These are phyloP conservation scores for Podaxis rugospora DNA, from an alignment of 768 basidiomycete genomes.

Conservation along the genomic window DNA sequence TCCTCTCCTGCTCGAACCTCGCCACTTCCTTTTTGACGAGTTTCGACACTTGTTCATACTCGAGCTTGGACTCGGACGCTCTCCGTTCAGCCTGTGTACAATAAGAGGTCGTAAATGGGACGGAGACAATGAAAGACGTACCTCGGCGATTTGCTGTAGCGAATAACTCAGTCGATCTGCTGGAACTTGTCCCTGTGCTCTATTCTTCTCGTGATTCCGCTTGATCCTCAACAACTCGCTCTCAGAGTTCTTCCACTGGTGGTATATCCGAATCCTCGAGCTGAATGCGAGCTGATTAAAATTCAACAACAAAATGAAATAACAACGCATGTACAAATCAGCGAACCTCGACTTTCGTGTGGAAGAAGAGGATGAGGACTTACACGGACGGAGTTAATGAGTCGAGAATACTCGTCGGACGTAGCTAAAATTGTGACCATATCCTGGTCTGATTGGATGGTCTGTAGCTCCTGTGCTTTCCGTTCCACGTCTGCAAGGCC, in stretches of 20 bases:
- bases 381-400: conserved; percentile 84
- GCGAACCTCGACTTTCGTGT: neutral
- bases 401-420: conserved; percentile 90
- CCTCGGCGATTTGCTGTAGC: conserved; percentile 81
- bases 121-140: conserved; percentile 23
- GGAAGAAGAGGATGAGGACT: conserved; percentile 22
- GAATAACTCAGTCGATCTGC: conserved; percentile 69
- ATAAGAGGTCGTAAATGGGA: neutral
- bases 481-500: conserved; percentile 72
- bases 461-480: conserved; percentile 70
- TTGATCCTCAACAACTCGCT: conserved; percentile 68
- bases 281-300: conserved; percentile 71
- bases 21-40: conserved; percentile 86
- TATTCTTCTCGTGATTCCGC: conserved; percentile 75
- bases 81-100: conserved; percentile 72
- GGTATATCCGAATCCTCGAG: conserved; percentile 80
- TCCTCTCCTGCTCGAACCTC: conserved; percentile 88
- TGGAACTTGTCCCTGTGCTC: conserved; percentile 69
- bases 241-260: conserved; percentile 79
- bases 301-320: neutral
- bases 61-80: conserved; percentile 76
- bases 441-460: conserved; percentile 76
- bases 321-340: neutral
- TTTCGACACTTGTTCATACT: conserved; percentile 86
- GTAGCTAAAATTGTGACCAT: conserved; percentile 77